Conservation (phyloP, 495 filamentous ascomycete species). For the Penicillium pancosmium region DNA sequence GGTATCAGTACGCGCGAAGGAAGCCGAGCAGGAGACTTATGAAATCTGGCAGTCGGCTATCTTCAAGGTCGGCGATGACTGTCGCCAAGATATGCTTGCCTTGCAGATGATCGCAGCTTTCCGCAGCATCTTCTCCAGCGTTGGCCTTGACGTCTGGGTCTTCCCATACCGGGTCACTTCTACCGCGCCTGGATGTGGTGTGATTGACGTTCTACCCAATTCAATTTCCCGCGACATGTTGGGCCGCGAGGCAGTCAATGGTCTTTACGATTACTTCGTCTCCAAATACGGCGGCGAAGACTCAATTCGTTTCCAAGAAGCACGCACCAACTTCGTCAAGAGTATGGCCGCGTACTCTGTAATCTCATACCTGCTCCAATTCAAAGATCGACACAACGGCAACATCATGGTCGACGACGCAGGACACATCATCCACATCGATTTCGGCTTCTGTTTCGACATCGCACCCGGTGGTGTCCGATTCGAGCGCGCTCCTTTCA, state of each 20-base stretch:
- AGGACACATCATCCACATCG: slow-evolving; percentile 97
- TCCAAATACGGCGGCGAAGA: slow-evolving; percentile 97
- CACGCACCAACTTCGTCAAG: slow-evolving; percentile 96
- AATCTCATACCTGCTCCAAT: slow-evolving; percentile 93
- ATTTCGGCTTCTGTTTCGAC: slow-evolving; percentile 99
- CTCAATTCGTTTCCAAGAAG: slow-evolving; percentile 90
- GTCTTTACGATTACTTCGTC: slow-evolving; percentile 96
- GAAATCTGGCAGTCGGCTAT: slow-evolving; percentile 99
- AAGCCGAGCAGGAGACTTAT: slow-evolving; percentile 56
- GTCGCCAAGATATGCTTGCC: slow-evolving; percentile 93
- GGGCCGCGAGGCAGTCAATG: slow-evolving; percentile 95
- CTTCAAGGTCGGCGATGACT: slow-evolving; percentile 99
- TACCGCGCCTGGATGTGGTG: slow-evolving; percentile 96
- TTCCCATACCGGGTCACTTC: slow-evolving; percentile 97
- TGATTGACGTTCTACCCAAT: slow-evolving; percentile 96
- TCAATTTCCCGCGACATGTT: slow-evolving; percentile 99
- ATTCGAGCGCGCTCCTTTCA: slow-evolving; percentile 98
- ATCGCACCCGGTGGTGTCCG: slow-evolving; percentile 95
- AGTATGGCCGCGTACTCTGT: slow-evolving; percentile 99
- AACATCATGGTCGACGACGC: slow-evolving; percentile 99
- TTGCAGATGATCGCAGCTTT: slow-evolving; percentile 98
- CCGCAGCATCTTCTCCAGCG: slow-evolving; percentile 89
- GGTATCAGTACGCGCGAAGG: slow-evolving; percentile 50
- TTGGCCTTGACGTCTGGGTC: slow-evolving; percentile 94
- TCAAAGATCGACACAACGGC: slow-evolving; percentile 99